A percentile compares a stretch with the other conserved stretches of the same genome.
Evolutionary conservation across 75 land plant species (phyloP).

Genomic region (Cunninghamia lanceolata): DNA sequence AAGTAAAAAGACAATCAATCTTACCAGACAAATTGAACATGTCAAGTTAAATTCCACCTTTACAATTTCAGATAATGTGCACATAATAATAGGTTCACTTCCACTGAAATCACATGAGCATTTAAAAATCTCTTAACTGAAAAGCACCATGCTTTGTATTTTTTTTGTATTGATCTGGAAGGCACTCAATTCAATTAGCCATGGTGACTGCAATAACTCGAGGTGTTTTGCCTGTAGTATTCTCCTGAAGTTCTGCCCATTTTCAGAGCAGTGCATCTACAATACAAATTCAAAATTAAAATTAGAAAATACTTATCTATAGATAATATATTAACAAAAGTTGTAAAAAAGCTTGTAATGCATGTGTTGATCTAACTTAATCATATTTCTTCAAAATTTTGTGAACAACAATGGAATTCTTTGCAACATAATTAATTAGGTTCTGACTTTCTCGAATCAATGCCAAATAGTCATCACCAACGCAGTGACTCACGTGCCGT

Average conservation of each 20-base stretch:
- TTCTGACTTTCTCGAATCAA: conserved; percentile 57
- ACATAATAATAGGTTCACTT: conserved; percentile 39
- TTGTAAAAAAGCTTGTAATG: neutral
- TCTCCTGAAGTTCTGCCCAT: conserved; percentile 61
- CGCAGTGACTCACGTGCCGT: no score
- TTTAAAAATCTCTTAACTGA: conserved; percentile 10
- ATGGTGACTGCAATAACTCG: no score
- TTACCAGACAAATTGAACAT: conserved; percentile 83
- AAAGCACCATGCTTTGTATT: conserved; percentile 23
- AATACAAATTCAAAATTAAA: neutral
- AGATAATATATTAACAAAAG: neutral
- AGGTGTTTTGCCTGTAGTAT: no score
- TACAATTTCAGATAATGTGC: conserved; percentile 51
- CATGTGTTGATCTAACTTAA: conserved; percentile 36
- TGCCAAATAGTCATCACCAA: conserved; percentile 32
- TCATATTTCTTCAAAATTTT: conserved; percentile 90
- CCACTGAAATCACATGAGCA: conserved; percentile 53
- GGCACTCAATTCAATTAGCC: conserved; percentile 75
- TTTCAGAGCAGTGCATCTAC: conserved; percentile 70
- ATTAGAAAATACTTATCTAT: neutral
- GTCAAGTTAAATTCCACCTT: conserved; percentile 60
- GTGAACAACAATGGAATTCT: conserved; percentile 73
- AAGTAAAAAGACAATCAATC: neutral
- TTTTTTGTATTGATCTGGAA: conserved; percentile 58
- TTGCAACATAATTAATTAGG: conserved; percentile 60